Evolutionary conservation across 2,329 filamentous ascomycete genomes (phyloP).

Genomic region (Leptosphaerulina australis): DNA sequence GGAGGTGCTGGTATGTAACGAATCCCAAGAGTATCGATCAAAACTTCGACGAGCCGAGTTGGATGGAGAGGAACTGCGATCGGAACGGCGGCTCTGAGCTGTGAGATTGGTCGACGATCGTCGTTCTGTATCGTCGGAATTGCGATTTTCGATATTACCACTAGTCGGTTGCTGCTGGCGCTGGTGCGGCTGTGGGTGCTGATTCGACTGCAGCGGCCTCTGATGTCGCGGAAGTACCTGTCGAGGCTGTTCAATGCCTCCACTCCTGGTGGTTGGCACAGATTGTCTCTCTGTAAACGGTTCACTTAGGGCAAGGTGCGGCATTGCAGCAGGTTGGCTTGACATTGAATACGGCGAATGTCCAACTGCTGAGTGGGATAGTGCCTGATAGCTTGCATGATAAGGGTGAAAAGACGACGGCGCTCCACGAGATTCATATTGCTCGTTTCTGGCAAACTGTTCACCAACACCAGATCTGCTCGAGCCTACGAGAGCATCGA

Average conservation of each 20-base stretch:
- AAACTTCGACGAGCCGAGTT: constrained; percentile 42
- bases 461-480: constrained; percentile 10
- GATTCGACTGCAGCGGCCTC: constrained; percentile 24
- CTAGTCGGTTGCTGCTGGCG: not conserved
- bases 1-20: constrained; percentile 27
- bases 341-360: not conserved
- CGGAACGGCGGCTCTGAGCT: constrained; percentile 29
- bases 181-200: constrained; percentile 13
- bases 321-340: not conserved
- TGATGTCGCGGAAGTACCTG: constrained; percentile 21
- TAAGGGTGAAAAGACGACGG: constrained; percentile 9
- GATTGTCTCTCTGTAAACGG: not conserved
- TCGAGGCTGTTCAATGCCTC: constrained; percentile 15
- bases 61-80: constrained; percentile 36
- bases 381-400: constrained; percentile 3
- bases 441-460: constrained; percentile 8
- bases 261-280: constrained; percentile 12
- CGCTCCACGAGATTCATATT: constrained; percentile 13
- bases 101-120: constrained; percentile 19
- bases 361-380: constrained; percentile 4
- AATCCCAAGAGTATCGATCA: constrained; percentile 39
- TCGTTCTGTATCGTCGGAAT: constrained; percentile 17
- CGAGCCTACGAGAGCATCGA: constrained; percentile 8
- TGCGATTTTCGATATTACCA: not conserved
- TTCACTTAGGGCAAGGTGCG: not conserved